Base-by-base conservation (phyloP, 768 basidiomycete species). In the Tulasnella sp. region DNA sequence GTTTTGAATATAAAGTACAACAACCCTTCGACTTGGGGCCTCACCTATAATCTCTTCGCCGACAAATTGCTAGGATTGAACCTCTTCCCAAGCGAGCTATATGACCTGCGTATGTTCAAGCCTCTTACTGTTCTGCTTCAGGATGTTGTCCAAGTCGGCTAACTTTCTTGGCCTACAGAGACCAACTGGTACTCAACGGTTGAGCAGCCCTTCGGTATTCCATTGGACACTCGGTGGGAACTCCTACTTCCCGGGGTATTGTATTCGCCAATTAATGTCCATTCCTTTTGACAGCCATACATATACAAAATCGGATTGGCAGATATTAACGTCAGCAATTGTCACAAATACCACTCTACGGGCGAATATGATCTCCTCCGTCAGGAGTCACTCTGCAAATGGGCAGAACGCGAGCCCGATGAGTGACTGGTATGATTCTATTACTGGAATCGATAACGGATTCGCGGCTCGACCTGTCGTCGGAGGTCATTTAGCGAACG, bases 41-140 rank as follows among this genome's bases (percentile, higher is more conserved):
- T 24, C 53, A 54, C 3, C 38, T 31, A 19, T 15, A 25, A 17
- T 41, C 49, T 42, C 11, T 66, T 53, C 48, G 56, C 54, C 42
- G 65, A 66, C 57, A 49, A 52, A 22, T 42, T 66, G 5, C 46
- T 66, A 15, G 62, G 48, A 22, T 30, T 48, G 9, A 24, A 59
- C 15, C 27, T 64, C 24, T 63, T 66, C 63, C 60, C 65, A 9
- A 9, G 44, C 2, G 44, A 29, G n/a, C 34, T 66, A 11, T 66
- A 66, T 34, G 24, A 59, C 2, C 59, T 63, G 61, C 65, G 63
- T 24, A 54, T 38, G 34, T 38, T 15, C 7, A 38, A 15, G 5
- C 34, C 15, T 38, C 34, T 15, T 52, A 30, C n/a, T n/a, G n/a
- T n/a, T n/a, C n/a, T n/a, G n/a, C n/a, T n/a, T n/a, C n/a, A n/a